Evolutionary conservation across 345 rosid species (phyloP).

Genomic region (Brassica nigra): DNA sequence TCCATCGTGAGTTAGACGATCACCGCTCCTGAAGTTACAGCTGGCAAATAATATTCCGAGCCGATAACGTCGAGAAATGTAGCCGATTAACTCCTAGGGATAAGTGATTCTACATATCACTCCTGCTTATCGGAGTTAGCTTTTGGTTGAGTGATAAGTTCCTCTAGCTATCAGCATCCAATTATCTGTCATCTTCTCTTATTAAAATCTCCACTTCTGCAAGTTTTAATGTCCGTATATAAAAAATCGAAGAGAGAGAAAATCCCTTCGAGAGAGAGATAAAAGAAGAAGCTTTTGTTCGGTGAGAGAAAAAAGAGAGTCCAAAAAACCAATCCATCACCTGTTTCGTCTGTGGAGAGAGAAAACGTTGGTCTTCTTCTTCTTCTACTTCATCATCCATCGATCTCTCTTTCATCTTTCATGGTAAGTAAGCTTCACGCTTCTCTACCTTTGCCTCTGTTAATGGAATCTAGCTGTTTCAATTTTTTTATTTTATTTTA

Average conservation of each 20-base stretch:
- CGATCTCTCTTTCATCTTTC: constrained; percentile 38
- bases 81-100: constrained; percentile 72
- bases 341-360: constrained; percentile 31
- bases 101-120: fast-evolving
- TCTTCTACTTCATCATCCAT: not conserved
- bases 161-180: fast-evolving
- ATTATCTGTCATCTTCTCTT: constrained; percentile 54
- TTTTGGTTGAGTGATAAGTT: not conserved
- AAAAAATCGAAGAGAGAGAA: constrained; percentile 38
- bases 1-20: not conserved
- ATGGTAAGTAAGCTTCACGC: constrained; percentile 40
- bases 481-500: not conserved
- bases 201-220: constrained; percentile 48
- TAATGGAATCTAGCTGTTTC: constrained; percentile 51
- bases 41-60: constrained; percentile 84
- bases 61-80: constrained; percentile 71
- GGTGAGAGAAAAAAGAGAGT: constrained; percentile 37
- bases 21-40: constrained; percentile 31
- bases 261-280: constrained; percentile 8
- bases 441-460: constrained; percentile 41
- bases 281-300: constrained; percentile 23
- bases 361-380: constrained; percentile 26
- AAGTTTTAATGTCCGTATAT: constrained; percentile 46
- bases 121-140: not conserved
- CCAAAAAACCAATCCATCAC: constrained; percentile 37